Base-by-base conservation (phyloP, 768 basidiomycete genomes). In the Tubosaeta brunneosetosa region DNA sequence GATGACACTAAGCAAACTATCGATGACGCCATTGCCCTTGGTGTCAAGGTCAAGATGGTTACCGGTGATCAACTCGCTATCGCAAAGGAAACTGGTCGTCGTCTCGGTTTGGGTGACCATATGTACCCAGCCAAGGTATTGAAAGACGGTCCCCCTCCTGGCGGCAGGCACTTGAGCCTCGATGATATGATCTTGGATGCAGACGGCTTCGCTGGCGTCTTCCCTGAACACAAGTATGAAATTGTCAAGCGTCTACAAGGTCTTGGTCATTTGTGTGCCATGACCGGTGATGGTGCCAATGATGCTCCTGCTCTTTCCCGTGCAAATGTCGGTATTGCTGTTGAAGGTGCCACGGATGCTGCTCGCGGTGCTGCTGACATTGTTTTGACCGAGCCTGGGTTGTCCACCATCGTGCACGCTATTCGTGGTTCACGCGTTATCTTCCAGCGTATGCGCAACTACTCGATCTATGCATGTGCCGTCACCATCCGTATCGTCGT, bases 41-140 rank as follows among this genome's bases (percentile, higher is more conserved):
- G 95, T 72, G 94, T 98, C 63, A 88, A 86, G 70, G 94, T 98
- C 71, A 98, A 98, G 87, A 98, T 98, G 95, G 95, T 97, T 55
- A 98, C 95, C n/a, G 95, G 95, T 79, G 95, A 98, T 71, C 95
- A 98, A 77, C 91, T 98, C 67, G 95, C 95, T 59, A 98, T 98
- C 62, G 95, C 95, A 34, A 98, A 98, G 82, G 95, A 98, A 73
- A 97, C 95, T 56, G 95, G 95, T 55, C 90, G 95, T 71, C 91
- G 95, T 76, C 90, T 98, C 45, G 94, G 95, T 61, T 79, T 98
- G 55, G 95, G 95, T 68, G 95, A 97, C 73, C 94, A 97, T 79
- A 98, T 98, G 95, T 97, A 97, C 78, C 86, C 95, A 40, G 90
- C 94, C 51, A 97, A 93, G 80, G 95, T 97, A n/a, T 83, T 98